These are phyloP conservation scores for Anastatica hierochuntica DNA, from an alignment of 345 rosid genomes.

Conservation along the genomic window DNA sequence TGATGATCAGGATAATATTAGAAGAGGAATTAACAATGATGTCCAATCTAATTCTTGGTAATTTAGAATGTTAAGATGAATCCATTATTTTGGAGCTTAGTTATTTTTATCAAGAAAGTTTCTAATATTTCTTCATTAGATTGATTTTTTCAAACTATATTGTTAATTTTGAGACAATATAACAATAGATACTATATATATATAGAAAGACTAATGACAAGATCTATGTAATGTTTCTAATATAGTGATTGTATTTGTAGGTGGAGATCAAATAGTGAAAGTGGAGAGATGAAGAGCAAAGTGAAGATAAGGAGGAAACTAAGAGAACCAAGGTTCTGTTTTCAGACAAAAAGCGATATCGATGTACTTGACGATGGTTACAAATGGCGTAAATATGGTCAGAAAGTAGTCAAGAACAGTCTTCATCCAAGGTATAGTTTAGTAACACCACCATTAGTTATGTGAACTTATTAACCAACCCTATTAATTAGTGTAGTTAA, in stretches of 20 bases:
- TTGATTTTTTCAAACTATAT: too few relatives aligned
- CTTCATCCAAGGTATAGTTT: slow-evolving; percentile 99
- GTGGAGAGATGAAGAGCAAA: slow-evolving; percentile 56
- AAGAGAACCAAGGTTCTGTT: slow-evolving; percentile 96
- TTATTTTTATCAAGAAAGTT: too few relatives aligned
- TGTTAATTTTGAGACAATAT: too few relatives aligned
- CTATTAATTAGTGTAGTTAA: background rate
- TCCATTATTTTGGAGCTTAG: too few relatives aligned
- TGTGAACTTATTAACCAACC: background rate
- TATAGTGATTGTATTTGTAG: slow-evolving; percentile 26
- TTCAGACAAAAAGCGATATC: slow-evolving; percentile 91
- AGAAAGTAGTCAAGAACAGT: slow-evolving; percentile 94
- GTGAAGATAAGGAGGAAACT: slow-evolving; percentile 79
- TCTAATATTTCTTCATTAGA: too few relatives aligned
- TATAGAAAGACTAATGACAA: background rate
- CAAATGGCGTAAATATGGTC: slow-evolving; percentile 98
- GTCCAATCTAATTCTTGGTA: slow-evolving; percentile 28
- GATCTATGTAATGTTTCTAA: slow-evolving; percentile 1
- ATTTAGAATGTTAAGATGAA: too few relatives aligned
- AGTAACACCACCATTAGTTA: background rate
- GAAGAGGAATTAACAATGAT: slow-evolving; percentile 20
- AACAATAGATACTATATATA: too few relatives aligned
- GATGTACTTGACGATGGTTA: slow-evolving; percentile 97
- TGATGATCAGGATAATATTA: slow-evolving; percentile 14
- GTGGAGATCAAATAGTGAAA: slow-evolving; percentile 58